Base-by-base conservation (phyloP, 768 basidiomycete species). In the Mycena rosella region DNA sequence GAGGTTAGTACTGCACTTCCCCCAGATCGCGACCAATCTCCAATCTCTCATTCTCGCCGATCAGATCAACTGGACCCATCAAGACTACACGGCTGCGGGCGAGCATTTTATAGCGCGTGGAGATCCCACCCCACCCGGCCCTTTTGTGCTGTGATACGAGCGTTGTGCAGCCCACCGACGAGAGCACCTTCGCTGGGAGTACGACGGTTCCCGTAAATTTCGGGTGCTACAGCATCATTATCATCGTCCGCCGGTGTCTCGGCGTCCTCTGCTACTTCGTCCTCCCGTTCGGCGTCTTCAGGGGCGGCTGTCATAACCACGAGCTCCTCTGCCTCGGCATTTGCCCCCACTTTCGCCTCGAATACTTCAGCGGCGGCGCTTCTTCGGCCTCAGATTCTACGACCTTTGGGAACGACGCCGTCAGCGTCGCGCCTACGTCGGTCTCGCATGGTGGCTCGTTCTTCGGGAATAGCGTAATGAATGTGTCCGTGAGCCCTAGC, bases 21-120 rank as follows among this genome's bases (percentile, higher is more conserved):
- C n/a, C 5, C 53, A 1, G 26, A 22, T 9, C 10, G 17, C 26
- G 38, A 22, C 36, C 6, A 34, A 34, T 11, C 11, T 34, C 5
- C 20, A 3, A 2, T 30, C 34, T 27, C 60, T 62, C 26, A 62
- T 51, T 11, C 26, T 14, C 34, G n/a, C 40, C 53, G 82, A 89
- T 51, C 85, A 92, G 87, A 92, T 94, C 78, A 81, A 94, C 81
- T 96, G 91, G 91, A 72, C 80, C 18, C 88, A 95, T 75, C 86
- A 91, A 29, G 94, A 95, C 77, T 95, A 94, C 78, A 64, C 78
- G 51, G 75, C 89, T n/a, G 89, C 91, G 27, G 60, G 60, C 27
- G 89, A 92, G 47, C 89, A 93, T 74, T 94, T 92, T 77, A 91
- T 89, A 67, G 85, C 88, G 7, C 79, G 87, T 77, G 81, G 84